phyloP scores from a whole-genome alignment of 2,329 filamentous ascomycete species.

The Fonsecaea monophora region DNA sequence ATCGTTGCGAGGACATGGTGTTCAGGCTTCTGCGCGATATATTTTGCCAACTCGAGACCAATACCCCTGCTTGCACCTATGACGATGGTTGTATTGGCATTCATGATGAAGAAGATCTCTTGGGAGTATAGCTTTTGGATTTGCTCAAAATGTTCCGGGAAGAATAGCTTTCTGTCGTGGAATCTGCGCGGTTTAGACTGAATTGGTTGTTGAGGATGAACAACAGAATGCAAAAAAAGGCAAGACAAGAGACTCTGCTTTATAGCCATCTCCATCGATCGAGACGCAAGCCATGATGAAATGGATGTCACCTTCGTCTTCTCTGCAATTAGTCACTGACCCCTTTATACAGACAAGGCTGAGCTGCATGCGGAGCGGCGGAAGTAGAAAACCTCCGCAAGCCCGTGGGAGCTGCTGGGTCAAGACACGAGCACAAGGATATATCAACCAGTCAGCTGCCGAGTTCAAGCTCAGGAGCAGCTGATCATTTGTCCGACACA shows the following conservation, averaged over 20 bases:
- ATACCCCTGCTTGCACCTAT: constrained; percentile 21
- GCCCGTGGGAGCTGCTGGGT: neutral
- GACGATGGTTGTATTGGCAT: constrained; percentile 21
- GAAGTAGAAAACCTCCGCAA: constrained; percentile 11
- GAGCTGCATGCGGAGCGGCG: constrained; percentile 3
- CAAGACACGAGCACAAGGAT: neutral
- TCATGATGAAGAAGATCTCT: neutral
- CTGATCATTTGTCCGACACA: neutral
- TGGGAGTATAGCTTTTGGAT: neutral
- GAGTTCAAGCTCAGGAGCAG: neutral
- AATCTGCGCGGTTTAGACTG: neutral
- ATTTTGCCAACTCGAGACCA: constrained; percentile 21
- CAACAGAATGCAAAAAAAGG: neutral
- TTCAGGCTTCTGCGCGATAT: constrained; percentile 14
- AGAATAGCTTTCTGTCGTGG: neutral
- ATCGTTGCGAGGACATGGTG: constrained; percentile 25
- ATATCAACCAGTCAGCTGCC: constrained; percentile 3
- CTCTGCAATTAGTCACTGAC: constrained; percentile 10
- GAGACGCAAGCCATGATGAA: neutral
- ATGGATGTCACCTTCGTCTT: neutral
- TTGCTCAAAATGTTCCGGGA: neutral
- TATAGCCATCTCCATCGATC: constrained; percentile 6
- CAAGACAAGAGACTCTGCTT: neutral
- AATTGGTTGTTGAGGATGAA: constrained; percentile 2
- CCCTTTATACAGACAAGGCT: constrained; percentile 9